phyloP scores from a whole-genome alignment of 352 stramenopile genomes.

The Phytophthora pisi region DNA sequence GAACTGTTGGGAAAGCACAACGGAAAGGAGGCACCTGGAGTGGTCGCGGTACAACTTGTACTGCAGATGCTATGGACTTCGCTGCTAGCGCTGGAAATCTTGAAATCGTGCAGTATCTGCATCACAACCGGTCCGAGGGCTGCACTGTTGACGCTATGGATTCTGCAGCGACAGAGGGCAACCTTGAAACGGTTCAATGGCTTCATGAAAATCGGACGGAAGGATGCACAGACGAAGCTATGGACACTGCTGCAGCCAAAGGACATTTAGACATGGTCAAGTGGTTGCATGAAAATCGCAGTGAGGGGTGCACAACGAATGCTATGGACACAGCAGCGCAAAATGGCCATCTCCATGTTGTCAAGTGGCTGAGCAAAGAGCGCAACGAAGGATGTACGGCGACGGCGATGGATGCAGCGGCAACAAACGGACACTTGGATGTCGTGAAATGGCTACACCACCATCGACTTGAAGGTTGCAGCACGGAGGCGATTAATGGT shows the following conservation, averaged over 20 bases:
- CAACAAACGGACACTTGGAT: too few relatives aligned
- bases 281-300: neutral
- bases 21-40: too few relatives aligned
- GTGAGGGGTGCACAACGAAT: neutral
- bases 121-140: neutral
- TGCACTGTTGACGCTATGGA: neutral
- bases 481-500: neutral
- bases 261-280: neutral
- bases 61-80: neutral
- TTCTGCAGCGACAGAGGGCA: neutral
- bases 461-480: too few relatives aligned
- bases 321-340: too few relatives aligned
- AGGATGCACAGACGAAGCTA: neutral
- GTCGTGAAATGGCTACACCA: too few relatives aligned
- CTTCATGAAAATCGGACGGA: neutral
- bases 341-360: too few relatives aligned
- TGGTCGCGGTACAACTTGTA: neutral
- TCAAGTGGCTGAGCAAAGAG: too few relatives aligned
- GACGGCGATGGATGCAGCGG: too few relatives aligned
- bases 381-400: too few relatives aligned
- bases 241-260: neutral
- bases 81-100: neutral
- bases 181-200: neutral
- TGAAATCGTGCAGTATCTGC: constrained; percentile 4
- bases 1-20: too few relatives aligned